Evolutionary conservation across 2,329 filamentous ascomycete species (phyloP), one percentile per base, ranked within the genome.

Genomic region (Arachnopeziza araneosa): DNA sequence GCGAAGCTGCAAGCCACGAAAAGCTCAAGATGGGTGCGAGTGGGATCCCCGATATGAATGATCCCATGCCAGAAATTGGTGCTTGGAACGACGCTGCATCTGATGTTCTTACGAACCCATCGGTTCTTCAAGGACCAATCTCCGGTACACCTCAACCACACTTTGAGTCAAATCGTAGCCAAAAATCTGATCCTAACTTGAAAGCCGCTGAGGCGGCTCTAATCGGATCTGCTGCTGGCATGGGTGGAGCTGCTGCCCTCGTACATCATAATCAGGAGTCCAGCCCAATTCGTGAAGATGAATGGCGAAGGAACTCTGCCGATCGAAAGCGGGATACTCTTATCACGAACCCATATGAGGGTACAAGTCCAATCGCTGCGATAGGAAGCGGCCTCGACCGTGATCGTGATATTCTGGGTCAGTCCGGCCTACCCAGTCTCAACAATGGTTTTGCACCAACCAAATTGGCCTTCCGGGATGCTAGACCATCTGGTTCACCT

Each of bases 71-170:
- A 0, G 91, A 93, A 70, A 86, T 90, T 68, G 91, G 88, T 3
- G 88, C 90, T 65, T 77, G 75, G 55, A 53, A 50, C 19, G 77
- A 79, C 60, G 78, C 82, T 12, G 82, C 84, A 48, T 75, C 76
- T 23, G 91, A 96, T 63, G 81, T 91, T 19, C 87, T 85, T 52
- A 96, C 92, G 21, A 96, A 96, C 70, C 91, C 91, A 2, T 96
- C 93, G 0, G 81, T 93, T 55, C 85, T 96, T 50, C 83, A 92
- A 65, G 91, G 89, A 21, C 87, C 87, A 0, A 82, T 89, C 55
- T 86, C 84, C 55, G 69, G 64, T 63, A 62, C 58, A 32, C 74
- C 72, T 59, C 71, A 64, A 59, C 55, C 55, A 50, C 60, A 63
- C 24, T 56, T 62, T 23, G 62, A 61, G 24, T 30, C 61, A 24